Conservation (phyloP, 768 basidiomycete species). For the Kondoa malvinella region DNA sequence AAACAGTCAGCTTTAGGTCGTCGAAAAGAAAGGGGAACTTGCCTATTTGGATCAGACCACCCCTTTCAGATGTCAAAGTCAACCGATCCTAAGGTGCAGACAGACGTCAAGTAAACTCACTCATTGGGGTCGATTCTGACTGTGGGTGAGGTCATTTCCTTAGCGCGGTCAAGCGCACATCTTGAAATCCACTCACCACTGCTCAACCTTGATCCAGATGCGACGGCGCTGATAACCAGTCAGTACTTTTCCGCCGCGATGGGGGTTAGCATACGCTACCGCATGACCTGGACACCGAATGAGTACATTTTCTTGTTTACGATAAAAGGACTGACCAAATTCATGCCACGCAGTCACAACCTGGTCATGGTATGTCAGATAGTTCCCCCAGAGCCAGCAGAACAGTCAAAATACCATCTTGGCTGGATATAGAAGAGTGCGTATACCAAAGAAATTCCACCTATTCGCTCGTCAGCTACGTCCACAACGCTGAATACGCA, state of each 20-base stretch:
- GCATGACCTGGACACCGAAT: neutral
- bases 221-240: neutral
- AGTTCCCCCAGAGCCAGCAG: too few relatives aligned
- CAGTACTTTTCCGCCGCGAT: neutral
- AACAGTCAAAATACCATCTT: neutral
- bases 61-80: neutral
- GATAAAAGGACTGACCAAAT: neutral
- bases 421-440: neutral
- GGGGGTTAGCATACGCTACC: neutral
- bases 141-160: neutral
- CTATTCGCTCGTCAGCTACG: neutral
- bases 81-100: neutral
- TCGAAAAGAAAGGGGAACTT: neutral
- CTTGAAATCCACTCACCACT: neutral
- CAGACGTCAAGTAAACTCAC: neutral
- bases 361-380: too few relatives aligned
- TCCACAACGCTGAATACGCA: neutral
- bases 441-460: neutral
- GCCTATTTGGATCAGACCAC: neutral
- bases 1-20: neutral
- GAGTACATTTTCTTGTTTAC: neutral
- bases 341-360: too few relatives aligned
- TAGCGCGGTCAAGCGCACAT: neutral
- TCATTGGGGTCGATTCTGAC: neutral
- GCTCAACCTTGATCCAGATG: neutral